A percentile compares a stretch with the other conserved stretches of the same genome.
Evolutionary conservation across 1,139 yeast species (phyloP).

Genomic region (Groenewaldozyma auringiensis): DNA sequence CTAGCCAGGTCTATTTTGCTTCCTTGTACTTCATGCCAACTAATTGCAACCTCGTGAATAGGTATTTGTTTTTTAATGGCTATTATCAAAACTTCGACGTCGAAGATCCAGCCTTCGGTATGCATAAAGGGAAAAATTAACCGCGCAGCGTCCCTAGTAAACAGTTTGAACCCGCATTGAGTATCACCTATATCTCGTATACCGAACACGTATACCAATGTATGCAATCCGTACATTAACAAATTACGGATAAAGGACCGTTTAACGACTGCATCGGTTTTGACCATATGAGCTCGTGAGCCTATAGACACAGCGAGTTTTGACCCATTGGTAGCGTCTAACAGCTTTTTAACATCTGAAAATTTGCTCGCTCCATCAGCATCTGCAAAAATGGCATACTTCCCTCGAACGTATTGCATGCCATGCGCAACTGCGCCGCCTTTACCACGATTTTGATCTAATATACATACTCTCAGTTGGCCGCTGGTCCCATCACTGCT

Average conservation of each 20-base stretch:
- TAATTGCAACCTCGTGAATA: conserved; percentile 72
- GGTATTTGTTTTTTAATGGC: conserved; percentile 64
- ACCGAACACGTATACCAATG: conserved; percentile 81
- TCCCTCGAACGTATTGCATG: conserved; percentile 65
- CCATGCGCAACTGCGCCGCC: conserved; percentile 99
- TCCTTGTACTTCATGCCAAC: conserved; percentile 97
- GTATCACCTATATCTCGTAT: conserved; percentile 82
- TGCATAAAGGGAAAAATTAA: conserved; percentile 84
- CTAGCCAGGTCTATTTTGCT: conserved; percentile 87
- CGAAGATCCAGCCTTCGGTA: conserved; percentile 97
- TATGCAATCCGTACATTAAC: conserved; percentile 87
- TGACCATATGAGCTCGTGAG: conserved; percentile 94
- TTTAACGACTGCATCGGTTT: conserved; percentile 92
- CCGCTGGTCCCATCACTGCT: conserved; percentile 37
- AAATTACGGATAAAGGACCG: conserved; percentile 82
- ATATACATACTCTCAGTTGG: conserved; percentile 57
- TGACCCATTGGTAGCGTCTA: conserved; percentile 35
- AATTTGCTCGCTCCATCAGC: conserved; percentile 96
- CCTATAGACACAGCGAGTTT: conserved; percentile 65
- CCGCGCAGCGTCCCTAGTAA: conserved; percentile 58
- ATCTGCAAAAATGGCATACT: conserved; percentile 78
- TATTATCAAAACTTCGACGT: conserved; percentile 80
- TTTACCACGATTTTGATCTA: conserved; percentile 78
- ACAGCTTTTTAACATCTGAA: conserved; percentile 53
- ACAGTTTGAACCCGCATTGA: conserved; percentile 94